These are phyloP conservation scores for Blastobotrys chiropterorum DNA, from an alignment of 805 yeast species.

Conservation along the genomic window DNA sequence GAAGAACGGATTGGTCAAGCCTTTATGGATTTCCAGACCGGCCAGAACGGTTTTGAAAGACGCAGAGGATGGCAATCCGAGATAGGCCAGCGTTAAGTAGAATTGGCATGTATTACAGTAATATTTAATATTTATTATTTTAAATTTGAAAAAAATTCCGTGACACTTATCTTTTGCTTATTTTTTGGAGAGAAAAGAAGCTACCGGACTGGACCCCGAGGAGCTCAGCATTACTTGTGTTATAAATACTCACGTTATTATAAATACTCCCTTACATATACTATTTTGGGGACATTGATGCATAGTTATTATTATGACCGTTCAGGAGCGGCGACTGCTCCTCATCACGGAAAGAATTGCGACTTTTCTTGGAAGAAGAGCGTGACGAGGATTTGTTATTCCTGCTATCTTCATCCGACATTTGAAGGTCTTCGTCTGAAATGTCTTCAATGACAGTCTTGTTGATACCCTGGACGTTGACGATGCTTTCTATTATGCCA, in stretches of 20 bases:
- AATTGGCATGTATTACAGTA: background rate
- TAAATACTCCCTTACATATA: background rate
- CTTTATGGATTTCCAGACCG: conserved; percentile 60
- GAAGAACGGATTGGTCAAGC: conserved; percentile 62
- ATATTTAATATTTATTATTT: too few species aligned
- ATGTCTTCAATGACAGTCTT: conserved; percentile 74
- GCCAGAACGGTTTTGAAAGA: conserved; percentile 31
- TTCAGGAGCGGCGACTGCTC: background rate
- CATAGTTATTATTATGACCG: background rate
- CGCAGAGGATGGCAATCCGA: conserved; percentile 30
- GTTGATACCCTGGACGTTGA: conserved; percentile 77
- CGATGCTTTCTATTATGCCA: conserved; percentile 73
- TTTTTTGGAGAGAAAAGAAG: too few species aligned
- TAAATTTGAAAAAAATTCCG: too few species aligned
- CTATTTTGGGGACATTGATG: background rate
- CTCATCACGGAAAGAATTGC: background rate
- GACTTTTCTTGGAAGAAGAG: background rate
- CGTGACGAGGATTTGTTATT: background rate
- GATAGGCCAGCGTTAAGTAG: conserved; percentile 22
- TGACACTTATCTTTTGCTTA: too few species aligned
- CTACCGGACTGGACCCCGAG: too few species aligned
- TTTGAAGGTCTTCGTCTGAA: conserved; percentile 5
- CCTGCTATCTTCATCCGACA: background rate
- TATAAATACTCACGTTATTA: background rate
- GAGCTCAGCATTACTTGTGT: too few species aligned